Evolutionary conservation across 2,329 filamentous ascomycete species (phyloP), one percentile per base, ranked within the genome.

Genomic region (Talaromyces pinophilus): DNA sequence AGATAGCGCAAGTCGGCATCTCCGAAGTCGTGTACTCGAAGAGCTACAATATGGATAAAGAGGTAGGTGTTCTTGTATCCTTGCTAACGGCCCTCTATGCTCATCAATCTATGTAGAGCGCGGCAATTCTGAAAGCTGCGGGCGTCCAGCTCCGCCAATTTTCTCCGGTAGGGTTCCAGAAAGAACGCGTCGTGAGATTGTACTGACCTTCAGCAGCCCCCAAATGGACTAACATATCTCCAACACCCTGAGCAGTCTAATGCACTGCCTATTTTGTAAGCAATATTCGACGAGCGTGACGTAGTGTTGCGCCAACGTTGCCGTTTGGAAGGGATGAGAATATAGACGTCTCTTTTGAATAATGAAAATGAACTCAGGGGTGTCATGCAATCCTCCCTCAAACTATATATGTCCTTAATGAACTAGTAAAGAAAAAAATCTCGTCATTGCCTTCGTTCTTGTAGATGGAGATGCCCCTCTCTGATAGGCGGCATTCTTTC

Each of bases 1-100:
- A 99, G 82, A 98, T 99, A 74, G 92, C 92, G 25, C 95, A 99
- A 81, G 92, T 98, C 7, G 95, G 95, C 19, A 97, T 99, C 70
- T 88, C 87, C 50, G 95, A 99, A 82, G 95, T 99, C 15, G 93
- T 99, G 15, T 99, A 97, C 74, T 93, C 88, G 70, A 90, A 96
- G 75, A 88, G 91, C 30, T 99, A 99, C 77, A 94, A 94, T 76
- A 97, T 99, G 90, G 95, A 99, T 75, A 86, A 83, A 48, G 88
- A 92, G 69, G 83, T 85, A 72, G 64, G 78, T 15, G 35, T 25
- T 65, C 17, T 30, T 17, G 40, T 13, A 28, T 30, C 13, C 38
- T 22, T n/a, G 52, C 13, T 17, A n/a, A 22, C 3, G 22, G 25
- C 38, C n/a, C 38, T 44, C 30, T 52, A n/a, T 55, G 48, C 69